Percentiles rank a stretch among this genome's conserved stretches.
These are phyloP conservation scores for Phialophora chinensis DNA, from an alignment of 2,329 filamentous ascomycete genomes.

Conservation along the genomic window DNA sequence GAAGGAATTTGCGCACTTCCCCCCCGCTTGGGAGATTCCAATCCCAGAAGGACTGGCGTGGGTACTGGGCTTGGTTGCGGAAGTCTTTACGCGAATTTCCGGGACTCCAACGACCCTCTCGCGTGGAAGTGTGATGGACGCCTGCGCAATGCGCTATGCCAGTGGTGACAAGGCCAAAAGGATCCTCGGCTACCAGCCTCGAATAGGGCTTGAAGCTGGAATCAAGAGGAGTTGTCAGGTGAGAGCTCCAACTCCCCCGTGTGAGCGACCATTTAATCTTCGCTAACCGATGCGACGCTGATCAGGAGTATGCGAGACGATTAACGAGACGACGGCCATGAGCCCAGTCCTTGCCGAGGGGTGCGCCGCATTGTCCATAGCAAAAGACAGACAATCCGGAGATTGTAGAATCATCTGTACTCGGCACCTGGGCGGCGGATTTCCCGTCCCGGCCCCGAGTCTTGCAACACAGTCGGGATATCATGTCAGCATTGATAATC, in stretches of 20 bases:
- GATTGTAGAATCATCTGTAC: neutral
- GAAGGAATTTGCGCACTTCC: constrained; percentile 58
- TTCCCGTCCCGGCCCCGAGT: neutral
- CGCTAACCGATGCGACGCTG: constrained; percentile 30
- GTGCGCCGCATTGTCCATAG: neutral
- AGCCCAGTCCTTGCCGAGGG: neutral
- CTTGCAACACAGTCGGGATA: neutral
- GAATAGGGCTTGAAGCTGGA: constrained; percentile 58
- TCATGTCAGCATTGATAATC: constrained; percentile 7
- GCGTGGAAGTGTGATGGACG: constrained; percentile 62
- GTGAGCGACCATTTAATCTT: neutral
- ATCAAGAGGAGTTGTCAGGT: constrained; percentile 58
- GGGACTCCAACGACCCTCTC: constrained; percentile 56
- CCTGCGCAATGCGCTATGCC: constrained; percentile 59
- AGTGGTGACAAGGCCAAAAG: constrained; percentile 58
- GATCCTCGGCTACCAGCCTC: constrained; percentile 60
- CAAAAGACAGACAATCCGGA: neutral
- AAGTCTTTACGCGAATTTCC: constrained; percentile 55
- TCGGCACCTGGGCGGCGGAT: neutral
- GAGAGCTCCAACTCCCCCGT: constrained; percentile 31
- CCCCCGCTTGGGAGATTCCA: constrained; percentile 54
- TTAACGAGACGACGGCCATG: constrained; percentile 6
- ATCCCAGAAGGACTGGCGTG: constrained; percentile 59
- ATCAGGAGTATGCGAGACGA: constrained; percentile 32
- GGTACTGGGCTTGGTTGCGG: constrained; percentile 54